Conservation (phyloP, 495 filamentous ascomycete genomes). For the Penicillium chermesinum region DNA sequence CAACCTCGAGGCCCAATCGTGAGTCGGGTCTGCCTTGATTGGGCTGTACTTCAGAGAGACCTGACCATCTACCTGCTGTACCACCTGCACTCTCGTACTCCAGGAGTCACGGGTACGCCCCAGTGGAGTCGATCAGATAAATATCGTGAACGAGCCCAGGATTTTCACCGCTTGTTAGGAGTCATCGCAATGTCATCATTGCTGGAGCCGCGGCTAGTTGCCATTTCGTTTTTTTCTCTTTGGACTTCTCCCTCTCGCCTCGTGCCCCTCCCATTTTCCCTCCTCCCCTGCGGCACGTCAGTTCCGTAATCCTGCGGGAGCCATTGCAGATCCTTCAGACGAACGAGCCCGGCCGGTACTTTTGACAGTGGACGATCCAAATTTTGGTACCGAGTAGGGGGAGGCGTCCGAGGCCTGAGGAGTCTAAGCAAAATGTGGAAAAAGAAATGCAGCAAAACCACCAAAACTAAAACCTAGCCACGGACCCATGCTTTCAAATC, state of each 20-base stretch:
- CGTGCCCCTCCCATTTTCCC: not conserved
- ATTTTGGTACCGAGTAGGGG: slow-evolving; percentile 21
- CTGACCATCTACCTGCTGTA: slow-evolving; percentile 10
- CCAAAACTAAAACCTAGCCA: not conserved
- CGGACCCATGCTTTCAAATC: not conserved
- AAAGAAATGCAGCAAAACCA: slow-evolving; percentile 3
- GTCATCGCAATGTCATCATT: not conserved
- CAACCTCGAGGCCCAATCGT: not conserved
- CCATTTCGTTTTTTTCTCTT: not conserved
- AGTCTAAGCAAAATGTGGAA: not conserved
- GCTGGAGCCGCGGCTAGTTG: not conserved
- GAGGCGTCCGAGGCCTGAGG: slow-evolving; percentile 3
- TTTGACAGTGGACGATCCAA: slow-evolving; percentile 16
- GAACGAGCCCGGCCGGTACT: slow-evolving; percentile 13
- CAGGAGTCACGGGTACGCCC: slow-evolving; percentile 4
- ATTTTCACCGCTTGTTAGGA: slow-evolving; percentile 25
- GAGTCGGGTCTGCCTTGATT: not conserved
- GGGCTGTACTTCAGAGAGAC: slow-evolving; percentile 6
- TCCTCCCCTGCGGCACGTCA: not conserved
- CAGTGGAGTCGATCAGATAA: slow-evolving; percentile 19
- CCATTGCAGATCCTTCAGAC: slow-evolving; percentile 12
- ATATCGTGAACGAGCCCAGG: slow-evolving; percentile 10
- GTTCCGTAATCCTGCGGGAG: slow-evolving; percentile 1
- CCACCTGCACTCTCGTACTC: slow-evolving; percentile 9
- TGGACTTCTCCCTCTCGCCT: not conserved